Evolutionary conservation across 345 rosid species (phyloP).

Genomic region (Heritiera littoralis): DNA sequence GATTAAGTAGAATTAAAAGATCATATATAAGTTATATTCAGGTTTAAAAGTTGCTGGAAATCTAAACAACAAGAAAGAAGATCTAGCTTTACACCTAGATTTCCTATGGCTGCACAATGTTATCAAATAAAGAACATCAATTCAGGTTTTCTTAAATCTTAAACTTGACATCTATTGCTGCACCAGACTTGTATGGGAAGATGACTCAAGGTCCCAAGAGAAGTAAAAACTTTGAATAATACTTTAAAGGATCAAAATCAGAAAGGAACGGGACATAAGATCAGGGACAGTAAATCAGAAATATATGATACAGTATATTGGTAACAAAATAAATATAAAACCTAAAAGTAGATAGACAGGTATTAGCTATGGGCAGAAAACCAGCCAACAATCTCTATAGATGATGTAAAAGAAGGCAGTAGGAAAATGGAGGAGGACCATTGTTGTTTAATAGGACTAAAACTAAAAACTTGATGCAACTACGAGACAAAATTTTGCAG

Average conservation of each 20-base stretch:
- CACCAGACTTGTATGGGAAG: background rate
- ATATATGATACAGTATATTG: background rate
- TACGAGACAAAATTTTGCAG: background rate
- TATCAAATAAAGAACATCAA: slow-evolving; percentile 7
- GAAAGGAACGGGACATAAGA: background rate
- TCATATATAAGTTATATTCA: background rate
- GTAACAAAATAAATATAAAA: background rate
- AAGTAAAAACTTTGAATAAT: background rate
- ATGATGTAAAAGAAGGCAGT: background rate
- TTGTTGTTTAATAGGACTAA: background rate
- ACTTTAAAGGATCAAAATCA: background rate
- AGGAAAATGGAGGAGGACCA: background rate
- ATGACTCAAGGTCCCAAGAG: background rate
- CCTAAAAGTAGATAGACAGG: background rate
- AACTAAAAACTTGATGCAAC: background rate
- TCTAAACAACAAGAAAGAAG: slow-evolving; percentile 2
- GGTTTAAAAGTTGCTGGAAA: background rate
- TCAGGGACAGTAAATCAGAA: background rate
- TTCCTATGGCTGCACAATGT: background rate
- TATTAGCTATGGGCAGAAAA: background rate
- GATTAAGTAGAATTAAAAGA: background rate
- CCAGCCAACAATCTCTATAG: background rate
- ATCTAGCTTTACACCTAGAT: background rate
- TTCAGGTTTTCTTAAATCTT: background rate
- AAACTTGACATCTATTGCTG: background rate